Evolutionary conservation across 345 rosid species (phyloP).

Genomic region (Corchorus capsularis): DNA sequence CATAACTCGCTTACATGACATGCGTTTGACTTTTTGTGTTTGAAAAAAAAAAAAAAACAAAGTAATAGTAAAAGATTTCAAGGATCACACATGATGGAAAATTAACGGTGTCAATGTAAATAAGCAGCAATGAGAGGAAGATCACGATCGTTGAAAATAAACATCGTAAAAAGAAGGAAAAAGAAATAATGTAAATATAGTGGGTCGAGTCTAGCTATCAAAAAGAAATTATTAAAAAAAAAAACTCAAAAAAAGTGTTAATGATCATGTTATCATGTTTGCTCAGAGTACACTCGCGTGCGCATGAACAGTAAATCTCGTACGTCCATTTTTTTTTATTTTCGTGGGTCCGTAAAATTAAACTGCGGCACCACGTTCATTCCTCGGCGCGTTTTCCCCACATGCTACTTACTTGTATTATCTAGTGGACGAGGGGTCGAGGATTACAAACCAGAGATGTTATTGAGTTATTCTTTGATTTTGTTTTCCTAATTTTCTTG

Average conservation of each 20-base stretch:
- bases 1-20: background rate
- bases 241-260: conserved; percentile 1
- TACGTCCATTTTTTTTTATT: conserved; percentile 18
- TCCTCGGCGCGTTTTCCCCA: background rate
- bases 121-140: background rate
- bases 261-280: conserved; percentile 40
- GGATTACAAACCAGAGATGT: too few relatives aligned
- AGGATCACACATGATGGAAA: conserved; percentile 20
- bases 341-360: conserved; percentile 25
- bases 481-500: too few relatives aligned
- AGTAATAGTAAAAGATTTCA: background rate
- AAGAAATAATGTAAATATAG: background rate
- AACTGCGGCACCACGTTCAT: conserved; percentile 22
- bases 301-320: conserved; percentile 33
- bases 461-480: too few relatives aligned
- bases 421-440: too few relatives aligned
- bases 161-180: background rate
- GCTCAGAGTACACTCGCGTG: conserved; percentile 36
- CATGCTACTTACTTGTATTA: background rate
- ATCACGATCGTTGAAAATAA: conserved; percentile 11
- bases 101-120: conserved; percentile 17
- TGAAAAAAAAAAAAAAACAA: background rate
- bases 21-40: conserved; percentile 19
- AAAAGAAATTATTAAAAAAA: background rate
- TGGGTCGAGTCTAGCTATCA: conserved; percentile 6